Evolutionary conservation across 1,139 yeast genomes (phyloP).

Genomic region (Ashbya aceris): DNA sequence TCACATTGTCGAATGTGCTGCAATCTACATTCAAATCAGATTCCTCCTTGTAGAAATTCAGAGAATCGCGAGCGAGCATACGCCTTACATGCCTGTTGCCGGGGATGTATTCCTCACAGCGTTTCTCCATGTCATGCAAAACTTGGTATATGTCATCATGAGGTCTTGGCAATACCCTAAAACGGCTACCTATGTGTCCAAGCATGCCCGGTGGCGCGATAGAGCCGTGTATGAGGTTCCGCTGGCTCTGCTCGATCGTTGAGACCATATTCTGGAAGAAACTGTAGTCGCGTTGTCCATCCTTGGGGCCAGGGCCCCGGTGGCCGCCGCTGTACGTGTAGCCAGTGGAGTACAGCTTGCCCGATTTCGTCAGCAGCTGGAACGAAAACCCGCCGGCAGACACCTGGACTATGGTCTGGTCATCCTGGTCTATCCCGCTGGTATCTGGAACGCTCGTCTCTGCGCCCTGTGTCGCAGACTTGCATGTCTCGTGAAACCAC

Average conservation of each 20-base stretch:
- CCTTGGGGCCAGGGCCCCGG: constrained; percentile 32
- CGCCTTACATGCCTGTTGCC: constrained; percentile 24
- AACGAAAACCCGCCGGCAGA: constrained; percentile 65
- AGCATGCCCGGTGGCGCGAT: constrained; percentile 17
- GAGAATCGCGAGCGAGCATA: constrained; percentile 23
- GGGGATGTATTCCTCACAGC: constrained; percentile 16
- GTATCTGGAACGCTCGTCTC: neutral
- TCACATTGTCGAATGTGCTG: constrained; percentile 18
- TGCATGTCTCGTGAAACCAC: no score
- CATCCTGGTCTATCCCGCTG: constrained; percentile 25
- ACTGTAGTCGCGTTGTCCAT: constrained; percentile 28
- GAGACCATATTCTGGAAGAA: constrained; percentile 23
- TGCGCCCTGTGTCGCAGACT: constrained; percentile 24
- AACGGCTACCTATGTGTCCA: neutral
- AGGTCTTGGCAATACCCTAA: constrained; percentile 10
- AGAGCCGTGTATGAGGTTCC: constrained; percentile 8
- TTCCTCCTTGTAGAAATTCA: constrained; percentile 14
- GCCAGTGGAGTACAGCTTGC: constrained; percentile 48
- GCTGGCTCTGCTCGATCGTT: constrained; percentile 14
- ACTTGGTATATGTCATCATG: constrained; percentile 23
- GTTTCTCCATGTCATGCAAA: constrained; percentile 17
- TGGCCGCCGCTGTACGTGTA: constrained; percentile 39
- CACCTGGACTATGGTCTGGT: constrained; percentile 42
- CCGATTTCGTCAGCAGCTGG: constrained; percentile 46
- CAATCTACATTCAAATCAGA: constrained; percentile 8